A percentile compares a stretch with the other conserved stretches of the same genome.
These are phyloP conservation scores for Uronychia binucleata DNA, from an alignment of 73 alveolate genomes.

Conservation along the genomic window DNA sequence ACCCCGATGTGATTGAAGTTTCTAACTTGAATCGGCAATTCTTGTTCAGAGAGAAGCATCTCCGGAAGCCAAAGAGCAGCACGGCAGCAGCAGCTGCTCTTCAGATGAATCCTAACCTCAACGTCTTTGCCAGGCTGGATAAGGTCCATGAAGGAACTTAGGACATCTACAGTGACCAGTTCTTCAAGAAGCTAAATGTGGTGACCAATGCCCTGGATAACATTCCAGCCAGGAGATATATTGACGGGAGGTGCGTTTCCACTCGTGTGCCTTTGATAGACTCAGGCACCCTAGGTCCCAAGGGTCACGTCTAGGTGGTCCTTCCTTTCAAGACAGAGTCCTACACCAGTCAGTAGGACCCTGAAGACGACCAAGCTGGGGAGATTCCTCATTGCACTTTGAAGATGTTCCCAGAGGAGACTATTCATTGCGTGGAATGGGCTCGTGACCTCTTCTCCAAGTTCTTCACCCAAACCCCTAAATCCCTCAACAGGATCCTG, in stretches of 20 bases:
- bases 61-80: conserved; percentile 86
- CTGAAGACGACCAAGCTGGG: conserved; percentile 77
- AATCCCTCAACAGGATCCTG: conserved; percentile 65
- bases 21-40: conserved; percentile 90
- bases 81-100: conserved; percentile 96
- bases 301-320: conserved; percentile 93
- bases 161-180: conserved; percentile 80
- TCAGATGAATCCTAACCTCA: conserved; percentile 87
- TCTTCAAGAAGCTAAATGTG: conserved; percentile 71
- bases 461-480: conserved; percentile 81
- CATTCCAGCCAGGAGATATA: conserved; percentile 93
- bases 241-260: conserved; percentile 88
- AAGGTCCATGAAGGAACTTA: conserved; percentile 90
- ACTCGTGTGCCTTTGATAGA: conserved; percentile 84
- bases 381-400: conserved; percentile 96
- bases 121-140: conserved; percentile 86
- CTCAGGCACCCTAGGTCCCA: conserved; percentile 97
- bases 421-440: conserved; percentile 96
- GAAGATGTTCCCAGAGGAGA: conserved; percentile 97
- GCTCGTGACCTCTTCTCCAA: conserved; percentile 93
- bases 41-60: conserved; percentile 94
- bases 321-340: conserved; percentile 93
- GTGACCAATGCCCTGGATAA: conserved; percentile 95
- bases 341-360: conserved; percentile 87
- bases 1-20: conserved; percentile 95